Conservation (phyloP, 2,329 filamentous ascomycete species). For the Polychaeton citri region DNA sequence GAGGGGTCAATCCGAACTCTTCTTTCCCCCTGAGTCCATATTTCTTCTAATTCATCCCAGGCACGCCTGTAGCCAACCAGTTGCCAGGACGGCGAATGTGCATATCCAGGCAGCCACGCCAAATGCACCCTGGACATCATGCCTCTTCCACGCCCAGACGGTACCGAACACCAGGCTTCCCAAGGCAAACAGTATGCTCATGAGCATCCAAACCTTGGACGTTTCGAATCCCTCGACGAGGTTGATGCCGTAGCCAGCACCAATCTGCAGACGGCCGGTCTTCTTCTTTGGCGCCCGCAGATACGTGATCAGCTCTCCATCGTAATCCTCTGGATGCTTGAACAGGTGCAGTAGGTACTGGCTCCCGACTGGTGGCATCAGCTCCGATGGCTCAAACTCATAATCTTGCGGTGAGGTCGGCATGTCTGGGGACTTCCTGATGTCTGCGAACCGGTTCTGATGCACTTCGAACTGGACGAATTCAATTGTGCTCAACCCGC, state of each 20-base stretch:
- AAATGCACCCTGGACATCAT: no score
- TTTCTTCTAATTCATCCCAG: no score
- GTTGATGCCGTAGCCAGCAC: conserved; percentile 26
- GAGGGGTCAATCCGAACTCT: no score
- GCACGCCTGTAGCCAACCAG: no score
- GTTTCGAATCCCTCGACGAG: conserved; percentile 27
- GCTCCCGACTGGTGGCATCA: conserved; percentile 25
- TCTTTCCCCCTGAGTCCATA: no score
- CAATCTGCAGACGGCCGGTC: conserved; percentile 19
- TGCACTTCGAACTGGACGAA: no score
- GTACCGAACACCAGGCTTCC: conserved; percentile 23
- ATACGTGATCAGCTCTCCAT: conserved; percentile 24
- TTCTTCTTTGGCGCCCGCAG: conserved; percentile 22
- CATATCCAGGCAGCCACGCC: no score
- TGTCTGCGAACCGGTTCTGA: conserved; percentile 27
- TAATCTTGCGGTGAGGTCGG: conserved; percentile 22
- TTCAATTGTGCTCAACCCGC: no score
- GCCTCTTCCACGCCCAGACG: conserved; percentile 19
- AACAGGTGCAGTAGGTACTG: conserved; percentile 27
- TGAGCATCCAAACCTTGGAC: conserved; percentile 21
- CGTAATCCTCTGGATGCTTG: conserved; percentile 26
- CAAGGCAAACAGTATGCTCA: conserved; percentile 18
- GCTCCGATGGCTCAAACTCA: conserved; percentile 24
- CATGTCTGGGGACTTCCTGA: conserved; percentile 24
- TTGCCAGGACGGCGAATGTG: no score